phyloP scores from a whole-genome alignment of 352 stramenopile genomes.

The Pythium aquatile region DNA sequence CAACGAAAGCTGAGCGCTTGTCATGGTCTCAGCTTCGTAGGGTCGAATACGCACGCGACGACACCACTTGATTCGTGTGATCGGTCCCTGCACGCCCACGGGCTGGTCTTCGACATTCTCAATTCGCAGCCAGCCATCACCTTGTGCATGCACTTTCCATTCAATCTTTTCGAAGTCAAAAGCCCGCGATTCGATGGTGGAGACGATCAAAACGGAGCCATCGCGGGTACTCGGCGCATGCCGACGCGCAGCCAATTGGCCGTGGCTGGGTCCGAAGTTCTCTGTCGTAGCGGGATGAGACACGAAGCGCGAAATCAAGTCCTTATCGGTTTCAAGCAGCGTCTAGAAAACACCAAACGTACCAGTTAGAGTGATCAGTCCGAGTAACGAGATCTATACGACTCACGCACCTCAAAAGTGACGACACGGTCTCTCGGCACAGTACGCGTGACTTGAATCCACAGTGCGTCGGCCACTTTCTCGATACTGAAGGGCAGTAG shows the following conservation, averaged over 20 bases:
- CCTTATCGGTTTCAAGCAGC: slow-evolving; percentile 2
- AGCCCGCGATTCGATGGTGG: background rate
- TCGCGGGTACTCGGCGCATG: background rate
- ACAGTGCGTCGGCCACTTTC: slow-evolving; percentile 11
- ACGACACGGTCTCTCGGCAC: background rate
- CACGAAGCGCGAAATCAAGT: slow-evolving; percentile 1
- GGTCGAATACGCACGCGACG: slow-evolving; percentile 3
- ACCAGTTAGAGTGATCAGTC: background rate
- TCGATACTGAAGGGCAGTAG: slow-evolving; percentile 13
- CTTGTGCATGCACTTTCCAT: slow-evolving; percentile 2
- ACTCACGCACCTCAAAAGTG: background rate
- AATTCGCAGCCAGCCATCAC: slow-evolving; percentile 15
- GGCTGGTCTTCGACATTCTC: background rate
- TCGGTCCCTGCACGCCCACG: slow-evolving; percentile 3
- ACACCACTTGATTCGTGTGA: slow-evolving; percentile 14
- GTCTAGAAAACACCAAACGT: background rate
- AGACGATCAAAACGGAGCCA: slow-evolving; percentile 13
- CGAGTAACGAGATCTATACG: background rate
- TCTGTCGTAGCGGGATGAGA: background rate
- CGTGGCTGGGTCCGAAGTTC: slow-evolving; percentile 8
- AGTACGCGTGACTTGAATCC: slow-evolving; percentile 6
- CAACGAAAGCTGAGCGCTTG: slow-evolving; percentile 1
- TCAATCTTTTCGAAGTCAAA: slow-evolving; percentile 3
- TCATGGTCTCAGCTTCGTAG: slow-evolving; percentile 6
- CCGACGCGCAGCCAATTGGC: slow-evolving; percentile 12